Conservation (phyloP, 148 eudicot genomes). For the Persicaria maculosa region DNA sequence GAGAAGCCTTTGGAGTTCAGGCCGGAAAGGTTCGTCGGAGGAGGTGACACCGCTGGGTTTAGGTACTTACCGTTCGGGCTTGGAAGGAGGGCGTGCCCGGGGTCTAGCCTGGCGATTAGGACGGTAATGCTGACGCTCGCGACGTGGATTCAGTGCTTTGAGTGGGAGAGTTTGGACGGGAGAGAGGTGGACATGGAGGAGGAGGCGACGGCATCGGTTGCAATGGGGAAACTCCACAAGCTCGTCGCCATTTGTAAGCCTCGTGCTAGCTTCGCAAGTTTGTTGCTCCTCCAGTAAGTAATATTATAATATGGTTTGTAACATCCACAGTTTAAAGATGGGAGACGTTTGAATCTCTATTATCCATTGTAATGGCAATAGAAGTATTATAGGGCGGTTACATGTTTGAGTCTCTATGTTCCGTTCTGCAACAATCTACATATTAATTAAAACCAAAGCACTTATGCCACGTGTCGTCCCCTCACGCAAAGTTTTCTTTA, state of each 20-base stretch:
- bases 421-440: too few relatives aligned
- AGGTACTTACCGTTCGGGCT: not conserved
- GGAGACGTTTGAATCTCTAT: too few relatives aligned
- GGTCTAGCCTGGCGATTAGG: constrained; percentile 2
- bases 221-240: not conserved
- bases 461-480: too few relatives aligned
- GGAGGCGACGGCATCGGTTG: not conserved
- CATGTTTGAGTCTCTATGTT: too few relatives aligned
- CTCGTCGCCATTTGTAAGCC: constrained; percentile 3
- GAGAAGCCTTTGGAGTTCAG: not conserved
- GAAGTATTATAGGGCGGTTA: too few relatives aligned
- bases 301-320: too few relatives aligned
- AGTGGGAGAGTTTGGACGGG: constrained; percentile 7
- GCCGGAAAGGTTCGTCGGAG: not conserved
- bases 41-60: not conserved
- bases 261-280: not conserved
- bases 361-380: too few relatives aligned
- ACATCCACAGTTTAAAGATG: too few relatives aligned
- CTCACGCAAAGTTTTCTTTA: too few relatives aligned
- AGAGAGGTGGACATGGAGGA: not conserved
- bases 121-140: not conserved
- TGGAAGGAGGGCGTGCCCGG: constrained; percentile 14
- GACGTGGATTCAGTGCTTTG: constrained; percentile 5
- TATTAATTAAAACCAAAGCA: too few relatives aligned
- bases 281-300: not conserved